Evolutionary conservation across 2,329 filamentous ascomycete genomes (phyloP).

Genomic region (Stagonosporopsis chrysanthemi): DNA sequence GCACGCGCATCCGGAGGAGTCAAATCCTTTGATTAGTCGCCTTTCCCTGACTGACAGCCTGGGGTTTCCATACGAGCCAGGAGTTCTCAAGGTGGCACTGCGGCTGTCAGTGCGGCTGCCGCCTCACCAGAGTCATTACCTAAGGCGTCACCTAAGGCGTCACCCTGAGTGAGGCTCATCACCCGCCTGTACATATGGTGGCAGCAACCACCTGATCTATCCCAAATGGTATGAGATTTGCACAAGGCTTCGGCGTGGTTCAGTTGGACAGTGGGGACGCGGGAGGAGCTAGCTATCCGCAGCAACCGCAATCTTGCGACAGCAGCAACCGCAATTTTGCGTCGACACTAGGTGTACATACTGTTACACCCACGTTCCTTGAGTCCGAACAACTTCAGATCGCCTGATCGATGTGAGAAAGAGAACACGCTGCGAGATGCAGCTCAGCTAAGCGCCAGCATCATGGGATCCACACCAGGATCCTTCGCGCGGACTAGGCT

Average conservation of each 20-base stretch:
- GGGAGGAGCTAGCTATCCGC: constrained; percentile 33
- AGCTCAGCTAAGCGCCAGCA: constrained; percentile 28
- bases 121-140: constrained; percentile 25
- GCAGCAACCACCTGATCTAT: constrained; percentile 19
- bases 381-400: constrained; percentile 15
- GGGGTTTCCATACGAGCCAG: constrained; percentile 29
- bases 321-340: constrained; percentile 23
- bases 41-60: constrained; percentile 28
- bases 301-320: constrained; percentile 23
- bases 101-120: constrained; percentile 20
- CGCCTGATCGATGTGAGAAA: constrained; percentile 20
- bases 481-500: constrained; percentile 26
- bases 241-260: constrained; percentile 17
- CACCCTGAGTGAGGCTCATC: constrained; percentile 23
- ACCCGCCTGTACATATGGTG: constrained; percentile 15
- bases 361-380: constrained; percentile 25
- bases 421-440: constrained; percentile 22
- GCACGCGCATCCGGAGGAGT: constrained; percentile 7
- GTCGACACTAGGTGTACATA: constrained; percentile 11
- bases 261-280: constrained; percentile 19
- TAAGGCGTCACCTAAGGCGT: constrained; percentile 30
- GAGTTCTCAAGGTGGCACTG: constrained; percentile 1
- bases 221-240: constrained; percentile 21
- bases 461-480: constrained; percentile 35
- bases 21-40: constrained; percentile 12